A percentile compares a stretch with the other conserved stretches of the same genome.
phyloP scores from a whole-genome alignment of 371 early-diverging fungal genomes.

The Mucor saturninus region DNA sequence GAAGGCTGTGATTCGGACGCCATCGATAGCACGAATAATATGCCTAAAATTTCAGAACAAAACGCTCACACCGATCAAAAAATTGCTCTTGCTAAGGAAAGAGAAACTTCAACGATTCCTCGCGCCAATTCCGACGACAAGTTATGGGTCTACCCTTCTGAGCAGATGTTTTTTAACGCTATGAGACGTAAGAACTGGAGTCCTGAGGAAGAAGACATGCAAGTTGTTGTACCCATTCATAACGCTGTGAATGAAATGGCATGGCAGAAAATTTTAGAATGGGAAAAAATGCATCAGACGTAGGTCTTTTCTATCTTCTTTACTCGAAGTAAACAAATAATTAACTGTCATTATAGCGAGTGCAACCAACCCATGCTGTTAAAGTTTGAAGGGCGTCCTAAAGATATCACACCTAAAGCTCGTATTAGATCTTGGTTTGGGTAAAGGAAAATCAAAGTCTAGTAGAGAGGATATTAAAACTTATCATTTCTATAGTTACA shows the following conservation, averaged over 20 bases:
- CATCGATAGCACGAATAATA: slow-evolving; percentile 73
- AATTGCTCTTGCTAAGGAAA: slow-evolving; percentile 56
- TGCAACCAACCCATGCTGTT: slow-evolving; percentile 76
- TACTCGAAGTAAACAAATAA: neutral
- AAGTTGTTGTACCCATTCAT: slow-evolving; percentile 54
- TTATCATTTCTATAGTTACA: slow-evolving; percentile 45
- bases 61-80: slow-evolving; percentile 61
- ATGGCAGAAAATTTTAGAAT: slow-evolving; percentile 89
- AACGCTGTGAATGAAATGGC: slow-evolving; percentile 93
- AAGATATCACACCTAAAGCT: slow-evolving; percentile 87
- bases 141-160: slow-evolving; percentile 95
- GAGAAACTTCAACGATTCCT: slow-evolving; percentile 79
- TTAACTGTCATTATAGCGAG: slow-evolving; percentile 33
- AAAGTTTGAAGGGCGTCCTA: slow-evolving; percentile 88
- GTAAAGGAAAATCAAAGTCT: slow-evolving; percentile 31
- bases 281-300: slow-evolving; percentile 79
- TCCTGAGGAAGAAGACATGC: slow-evolving; percentile 71
- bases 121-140: slow-evolving; percentile 55
- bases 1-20: slow-evolving; percentile 57
- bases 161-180: slow-evolving; percentile 93
- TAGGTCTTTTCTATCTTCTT: slow-evolving; percentile 31
- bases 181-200: slow-evolving; percentile 90
- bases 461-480: no score
- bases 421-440: slow-evolving; percentile 73
- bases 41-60: slow-evolving; percentile 76